Evolutionary conservation across 2,329 filamentous ascomycete genomes (phyloP), one percentile per base, ranked within the genome.

Genomic region (Ophiocordyceps unilateralis): DNA sequence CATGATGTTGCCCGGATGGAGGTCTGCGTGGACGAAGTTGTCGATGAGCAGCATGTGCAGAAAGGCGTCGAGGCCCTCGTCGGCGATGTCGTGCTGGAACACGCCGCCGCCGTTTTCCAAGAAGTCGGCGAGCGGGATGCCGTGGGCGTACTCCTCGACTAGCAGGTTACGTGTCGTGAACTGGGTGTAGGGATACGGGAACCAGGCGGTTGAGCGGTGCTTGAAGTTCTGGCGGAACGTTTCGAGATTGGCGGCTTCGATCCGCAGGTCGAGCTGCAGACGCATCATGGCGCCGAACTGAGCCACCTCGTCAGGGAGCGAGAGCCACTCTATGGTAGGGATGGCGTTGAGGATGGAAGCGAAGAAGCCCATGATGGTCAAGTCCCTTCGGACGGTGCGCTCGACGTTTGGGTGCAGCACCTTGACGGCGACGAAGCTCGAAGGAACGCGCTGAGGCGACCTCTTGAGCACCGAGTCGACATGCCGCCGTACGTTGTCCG

Each of bases 231-330:
- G 80, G 42, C 91, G 79, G 67, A 98, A 96, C 14, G 81, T 77
- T 20, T 80, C 78, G 3, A 98, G 68, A 53, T 98, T 98, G 32
- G 88, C 82, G 1, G 87, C 82, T 60, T 98, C 91, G 47, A 96
- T 96, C 42, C 91, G 81, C 30, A 98, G 70, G 60, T 98, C 91
- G 3, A 98, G 70, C 58, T 98, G 91, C n/a, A 96, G 68, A 53
- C 81, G 81, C 91, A 98, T 98, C 91, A 98, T 98, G 57, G 93
- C 83, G 21, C 88, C 89, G 55, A 98, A 98, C 55, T 96, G 87
- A 14, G 71, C 64, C 3, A 96, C 91, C 58, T 98, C 91, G 51
- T 95, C 89, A 0, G 91, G 91, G 9, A 98, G 76, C 0, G 89
- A 95, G 6, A 98, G 70, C 91, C 91, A 98, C 61, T 96, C 86